These are phyloP conservation scores for Blastocystis sp. DNA, from an alignment of 352 stramenopile species.

Conservation along the genomic window DNA sequence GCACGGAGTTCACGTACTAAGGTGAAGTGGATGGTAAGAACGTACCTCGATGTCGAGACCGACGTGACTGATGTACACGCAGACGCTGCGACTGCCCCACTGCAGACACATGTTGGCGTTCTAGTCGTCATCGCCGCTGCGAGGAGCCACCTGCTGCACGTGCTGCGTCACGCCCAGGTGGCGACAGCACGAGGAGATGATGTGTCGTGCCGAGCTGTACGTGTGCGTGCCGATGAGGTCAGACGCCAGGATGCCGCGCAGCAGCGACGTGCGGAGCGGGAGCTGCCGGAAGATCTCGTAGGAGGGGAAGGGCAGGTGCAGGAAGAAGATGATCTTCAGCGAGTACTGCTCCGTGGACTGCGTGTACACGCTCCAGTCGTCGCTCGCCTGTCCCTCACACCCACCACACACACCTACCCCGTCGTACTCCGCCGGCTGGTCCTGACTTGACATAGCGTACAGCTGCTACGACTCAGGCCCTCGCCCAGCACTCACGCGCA, in stretches of 20 bases:
- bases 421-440: conserved; percentile 37
- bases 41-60: conserved; percentile 19
- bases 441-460: conserved; percentile 50
- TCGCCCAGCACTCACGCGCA: background rate
- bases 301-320: conserved; percentile 69
- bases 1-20: conserved; percentile 31
- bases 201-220: conserved; percentile 59
- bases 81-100: conserved; percentile 41
- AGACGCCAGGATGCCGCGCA: conserved; percentile 29
- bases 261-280: conserved; percentile 53
- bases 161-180: conserved; percentile 51
- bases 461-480: background rate
- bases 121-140: background rate
- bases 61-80: conserved; percentile 59
- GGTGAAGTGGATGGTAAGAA: background rate
- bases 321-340: conserved; percentile 73
- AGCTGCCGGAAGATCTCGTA: conserved; percentile 74
- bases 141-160: background rate
- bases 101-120: conserved; percentile 67
- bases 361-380: background rate
- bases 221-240: conserved; percentile 71
- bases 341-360: background rate
- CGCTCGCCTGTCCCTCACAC: background rate
- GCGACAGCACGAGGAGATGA: conserved; percentile 58
- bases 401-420: background rate